These are phyloP conservation scores for Globisporangium spiculum DNA, from an alignment of 352 stramenopile genomes.

Conservation along the genomic window DNA sequence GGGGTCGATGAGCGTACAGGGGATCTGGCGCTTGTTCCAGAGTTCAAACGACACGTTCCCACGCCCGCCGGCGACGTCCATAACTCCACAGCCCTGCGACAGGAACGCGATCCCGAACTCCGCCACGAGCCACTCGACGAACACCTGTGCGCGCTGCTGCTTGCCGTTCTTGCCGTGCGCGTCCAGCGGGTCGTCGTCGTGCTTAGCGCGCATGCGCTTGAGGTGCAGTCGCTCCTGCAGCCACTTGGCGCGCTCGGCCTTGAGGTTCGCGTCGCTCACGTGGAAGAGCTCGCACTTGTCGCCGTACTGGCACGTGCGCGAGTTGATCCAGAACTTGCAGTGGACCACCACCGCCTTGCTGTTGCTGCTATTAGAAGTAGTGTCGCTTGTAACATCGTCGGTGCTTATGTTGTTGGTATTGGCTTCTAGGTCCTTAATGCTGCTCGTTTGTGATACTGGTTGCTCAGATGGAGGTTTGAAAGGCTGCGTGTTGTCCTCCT, in stretches of 20 bases:
- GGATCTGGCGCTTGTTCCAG: constrained; percentile 74
- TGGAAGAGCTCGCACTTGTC: constrained; percentile 69
- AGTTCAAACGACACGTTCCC: constrained; percentile 85
- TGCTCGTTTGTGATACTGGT: neutral
- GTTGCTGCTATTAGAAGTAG: neutral
- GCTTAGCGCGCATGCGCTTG: constrained; percentile 52
- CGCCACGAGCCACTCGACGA: constrained; percentile 73
- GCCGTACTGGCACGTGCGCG: constrained; percentile 60
- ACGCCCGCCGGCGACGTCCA: constrained; percentile 81
- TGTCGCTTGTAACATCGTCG: neutral
- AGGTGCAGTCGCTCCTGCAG: constrained; percentile 56
- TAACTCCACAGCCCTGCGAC: constrained; percentile 45
- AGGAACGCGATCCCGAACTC: constrained; percentile 59
- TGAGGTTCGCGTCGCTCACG: constrained; percentile 40
- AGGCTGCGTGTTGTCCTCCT: neutral
- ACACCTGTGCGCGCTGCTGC: constrained; percentile 62
- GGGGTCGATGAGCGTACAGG: constrained; percentile 77
- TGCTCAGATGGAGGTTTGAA: neutral
- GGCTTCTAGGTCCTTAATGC: neutral
- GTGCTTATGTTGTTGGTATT: neutral
- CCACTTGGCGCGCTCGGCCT: constrained; percentile 54
- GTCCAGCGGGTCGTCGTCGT: constrained; percentile 60
- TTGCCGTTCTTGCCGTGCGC: constrained; percentile 74
- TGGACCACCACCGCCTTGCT: constrained; percentile 19
- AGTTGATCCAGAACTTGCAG: constrained; percentile 88